Evolutionary conservation across 2,329 filamentous ascomycete genomes (phyloP).

Genomic region (Colletotrichum sp.): DNA sequence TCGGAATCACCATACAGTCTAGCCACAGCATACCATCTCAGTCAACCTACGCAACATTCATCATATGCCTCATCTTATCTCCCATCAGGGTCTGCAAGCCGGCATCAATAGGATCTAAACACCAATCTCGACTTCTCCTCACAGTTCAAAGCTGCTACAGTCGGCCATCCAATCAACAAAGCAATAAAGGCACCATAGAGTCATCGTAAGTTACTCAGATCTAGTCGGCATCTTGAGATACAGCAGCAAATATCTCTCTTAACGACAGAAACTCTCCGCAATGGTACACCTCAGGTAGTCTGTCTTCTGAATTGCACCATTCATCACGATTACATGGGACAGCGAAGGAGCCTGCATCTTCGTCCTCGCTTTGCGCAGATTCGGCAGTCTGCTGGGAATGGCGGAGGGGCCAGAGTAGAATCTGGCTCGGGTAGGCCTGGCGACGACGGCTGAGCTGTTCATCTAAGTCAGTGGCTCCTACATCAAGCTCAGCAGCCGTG

Average conservation of each 20-base stretch:
- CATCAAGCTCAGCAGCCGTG: neutral
- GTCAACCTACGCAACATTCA: neutral
- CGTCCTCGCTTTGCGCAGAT: neutral
- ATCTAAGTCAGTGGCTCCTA: neutral
- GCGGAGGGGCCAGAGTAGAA: neutral
- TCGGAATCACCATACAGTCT: fast-evolving
- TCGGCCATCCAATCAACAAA: neutral
- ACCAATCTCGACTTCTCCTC: neutral
- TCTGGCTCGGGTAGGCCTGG: neutral
- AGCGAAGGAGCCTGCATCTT: neutral
- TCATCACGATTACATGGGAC: neutral
- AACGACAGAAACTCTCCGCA: neutral
- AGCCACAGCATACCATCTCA: neutral
- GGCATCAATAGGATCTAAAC: neutral
- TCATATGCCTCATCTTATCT: too few species aligned
- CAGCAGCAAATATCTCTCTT: neutral
- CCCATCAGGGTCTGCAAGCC: neutral
- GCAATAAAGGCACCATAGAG: neutral
- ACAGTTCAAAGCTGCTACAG: neutral
- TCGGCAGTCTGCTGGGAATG: neutral
- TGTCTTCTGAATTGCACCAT: neutral
- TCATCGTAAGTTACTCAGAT: neutral
- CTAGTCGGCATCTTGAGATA: neutral
- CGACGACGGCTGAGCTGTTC: neutral
- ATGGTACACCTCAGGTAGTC: neutral